A percentile compares a stretch with the other conserved stretches of the same genome.
These are phyloP conservation scores for Pseudogymnoascus sp. DNA, from an alignment of 2,329 filamentous ascomycete genomes.

Conservation along the genomic window DNA sequence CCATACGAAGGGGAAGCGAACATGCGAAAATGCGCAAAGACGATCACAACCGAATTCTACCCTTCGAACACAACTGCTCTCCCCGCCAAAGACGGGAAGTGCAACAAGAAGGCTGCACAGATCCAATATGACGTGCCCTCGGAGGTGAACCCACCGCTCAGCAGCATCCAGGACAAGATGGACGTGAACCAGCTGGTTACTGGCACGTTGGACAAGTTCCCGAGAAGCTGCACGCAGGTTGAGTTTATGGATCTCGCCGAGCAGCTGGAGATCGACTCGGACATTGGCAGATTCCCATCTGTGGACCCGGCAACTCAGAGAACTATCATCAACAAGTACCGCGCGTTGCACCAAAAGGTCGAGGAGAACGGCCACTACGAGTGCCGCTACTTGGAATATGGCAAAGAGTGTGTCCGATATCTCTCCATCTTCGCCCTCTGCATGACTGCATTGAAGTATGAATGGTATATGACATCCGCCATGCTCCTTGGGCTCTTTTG, in stretches of 20 bases:
- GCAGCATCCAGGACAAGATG: neutral
- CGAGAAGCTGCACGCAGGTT: neutral
- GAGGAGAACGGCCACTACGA: conserved; percentile 49
- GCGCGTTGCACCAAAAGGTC: conserved; percentile 46
- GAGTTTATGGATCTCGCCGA: conserved; percentile 1
- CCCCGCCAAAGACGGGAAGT: neutral
- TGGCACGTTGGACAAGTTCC: neutral
- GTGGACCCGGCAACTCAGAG: conserved; percentile 47
- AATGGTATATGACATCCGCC: conserved; percentile 52
- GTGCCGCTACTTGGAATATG: conserved; percentile 52
- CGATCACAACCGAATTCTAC: neutral
- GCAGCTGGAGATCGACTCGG: conserved; percentile 39
- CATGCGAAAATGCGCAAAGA: conserved; percentile 5
- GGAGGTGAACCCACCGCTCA: neutral
- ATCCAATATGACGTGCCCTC: too few species aligned
- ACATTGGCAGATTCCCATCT: conserved; percentile 40
- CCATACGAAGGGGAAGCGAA: conserved; percentile 34
- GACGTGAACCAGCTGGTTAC: conserved; percentile 3
- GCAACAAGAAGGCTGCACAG: neutral
- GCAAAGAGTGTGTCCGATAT: conserved; percentile 50
- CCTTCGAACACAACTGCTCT: neutral
- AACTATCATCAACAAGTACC: conserved; percentile 49
- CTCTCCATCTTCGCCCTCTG: conserved; percentile 42
- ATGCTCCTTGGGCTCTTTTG: conserved; percentile 55
- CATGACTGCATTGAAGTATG: conserved; percentile 36